Conservation (phyloP, 2,329 filamentous ascomycete genomes). For the Neoarthrinium moseri region DNA sequence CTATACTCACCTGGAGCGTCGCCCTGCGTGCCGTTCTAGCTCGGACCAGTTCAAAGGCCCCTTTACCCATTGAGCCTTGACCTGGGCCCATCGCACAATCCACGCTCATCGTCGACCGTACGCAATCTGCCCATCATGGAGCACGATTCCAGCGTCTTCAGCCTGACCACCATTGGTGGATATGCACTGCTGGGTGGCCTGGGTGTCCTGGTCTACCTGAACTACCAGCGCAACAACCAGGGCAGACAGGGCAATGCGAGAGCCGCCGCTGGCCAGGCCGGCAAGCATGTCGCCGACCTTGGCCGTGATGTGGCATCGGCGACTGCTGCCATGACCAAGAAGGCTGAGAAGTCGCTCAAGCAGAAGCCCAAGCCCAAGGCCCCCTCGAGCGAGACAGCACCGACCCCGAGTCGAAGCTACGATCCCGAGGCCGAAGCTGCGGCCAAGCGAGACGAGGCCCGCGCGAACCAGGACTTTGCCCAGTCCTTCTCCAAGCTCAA, state of each 20-base stretch:
- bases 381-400: constrained; percentile 25
- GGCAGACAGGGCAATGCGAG: not conserved
- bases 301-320: constrained; percentile 13
- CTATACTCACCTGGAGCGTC: no score
- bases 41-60: no score
- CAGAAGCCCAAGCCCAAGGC: constrained; percentile 34
- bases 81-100: no score
- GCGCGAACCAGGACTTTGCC: constrained; percentile 63
- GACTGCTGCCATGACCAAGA: constrained; percentile 26
- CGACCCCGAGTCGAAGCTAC: constrained; percentile 37
- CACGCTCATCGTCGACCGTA: not conserved
- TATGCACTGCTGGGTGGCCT: constrained; percentile 31
- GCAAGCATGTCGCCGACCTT: constrained; percentile 12
- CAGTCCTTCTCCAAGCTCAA: constrained; percentile 69
- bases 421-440: constrained; percentile 50
- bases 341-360: constrained; percentile 36
- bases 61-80: no score
- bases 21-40: no score
- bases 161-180: constrained; percentile 33
- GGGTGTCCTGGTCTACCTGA: constrained; percentile 21
- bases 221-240: not conserved
- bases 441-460: constrained; percentile 53
- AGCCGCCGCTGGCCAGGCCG: constrained; percentile 15
- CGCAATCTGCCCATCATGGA: constrained; percentile 22
- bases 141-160: constrained; percentile 20